Conservation (phyloP, 2,329 filamentous ascomycete species). For the Nemania diffusa region DNA sequence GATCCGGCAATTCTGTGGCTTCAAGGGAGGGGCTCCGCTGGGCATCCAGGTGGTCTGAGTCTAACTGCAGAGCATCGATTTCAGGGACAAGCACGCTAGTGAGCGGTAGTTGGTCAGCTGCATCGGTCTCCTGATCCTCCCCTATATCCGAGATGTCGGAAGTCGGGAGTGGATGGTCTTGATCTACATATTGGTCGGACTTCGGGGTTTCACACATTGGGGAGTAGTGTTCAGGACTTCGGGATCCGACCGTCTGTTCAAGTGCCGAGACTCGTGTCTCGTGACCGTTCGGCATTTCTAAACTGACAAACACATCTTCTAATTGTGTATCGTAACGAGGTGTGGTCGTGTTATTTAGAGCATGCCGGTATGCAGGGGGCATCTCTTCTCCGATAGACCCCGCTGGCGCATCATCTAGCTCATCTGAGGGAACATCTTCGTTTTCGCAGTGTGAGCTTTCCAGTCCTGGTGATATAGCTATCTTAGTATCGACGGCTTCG, state of each 20-base stretch:
- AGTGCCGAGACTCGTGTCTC: background rate
- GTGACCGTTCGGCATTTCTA: background rate
- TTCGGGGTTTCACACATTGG: no score
- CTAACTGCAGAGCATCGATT: slow-evolving; percentile 15
- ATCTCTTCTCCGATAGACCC: slow-evolving; percentile 13
- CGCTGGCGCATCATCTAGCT: slow-evolving; percentile 6
- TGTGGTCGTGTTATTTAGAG: background rate
- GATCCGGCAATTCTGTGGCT: slow-evolving; percentile 14
- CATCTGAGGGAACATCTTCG: slow-evolving; percentile 20
- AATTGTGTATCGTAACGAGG: background rate
- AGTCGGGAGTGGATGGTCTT: background rate
- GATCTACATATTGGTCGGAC: background rate
- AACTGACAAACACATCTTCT: slow-evolving; percentile 1
- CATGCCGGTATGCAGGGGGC: background rate
- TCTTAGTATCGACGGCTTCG: background rate
- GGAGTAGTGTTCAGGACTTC: no score
- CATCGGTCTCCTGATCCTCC: background rate
- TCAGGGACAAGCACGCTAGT: slow-evolving; percentile 1
- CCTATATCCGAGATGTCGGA: background rate
- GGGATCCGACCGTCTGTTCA: background rate
- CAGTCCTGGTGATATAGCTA: background rate
- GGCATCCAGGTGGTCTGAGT: background rate
- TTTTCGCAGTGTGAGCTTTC: background rate
- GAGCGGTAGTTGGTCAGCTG: background rate
- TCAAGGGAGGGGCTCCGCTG: slow-evolving; percentile 29